Evolutionary conservation across 148 eudicot genomes (phyloP).

Genomic region (Spergularia bocconei): DNA sequence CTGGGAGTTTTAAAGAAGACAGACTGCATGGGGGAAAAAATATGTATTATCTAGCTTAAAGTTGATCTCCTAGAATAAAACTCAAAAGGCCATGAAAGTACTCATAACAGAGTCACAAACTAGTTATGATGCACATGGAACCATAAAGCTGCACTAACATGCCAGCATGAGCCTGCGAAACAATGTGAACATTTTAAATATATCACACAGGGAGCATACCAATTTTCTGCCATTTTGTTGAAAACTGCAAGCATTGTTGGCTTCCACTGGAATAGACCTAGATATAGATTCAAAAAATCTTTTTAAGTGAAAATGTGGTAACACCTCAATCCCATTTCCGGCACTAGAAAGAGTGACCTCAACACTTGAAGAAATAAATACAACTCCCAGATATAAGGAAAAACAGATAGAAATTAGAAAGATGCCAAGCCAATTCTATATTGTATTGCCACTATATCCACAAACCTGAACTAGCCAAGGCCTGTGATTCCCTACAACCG

Average conservation of each 20-base stretch:
- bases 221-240: conserved; percentile 63
- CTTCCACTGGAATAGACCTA: conserved; percentile 84
- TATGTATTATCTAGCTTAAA: neutral
- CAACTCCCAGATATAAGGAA: neutral
- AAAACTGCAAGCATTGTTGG: conserved; percentile 54
- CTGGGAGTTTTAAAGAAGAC: neutral
- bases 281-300: conserved; percentile 4
- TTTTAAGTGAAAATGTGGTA: conserved; percentile 5
- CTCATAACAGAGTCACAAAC: neutral
- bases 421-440: neutral
- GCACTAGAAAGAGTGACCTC: neutral
- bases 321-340: neutral
- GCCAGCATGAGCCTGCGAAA: neutral
- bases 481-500: conserved; percentile 41
- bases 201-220: conserved; percentile 39
- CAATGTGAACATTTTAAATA: neutral
- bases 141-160: neutral
- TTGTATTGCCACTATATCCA: conserved; percentile 4
- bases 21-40: neutral
- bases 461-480: conserved; percentile 63
- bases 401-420: conserved; percentile 7
- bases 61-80: neutral
- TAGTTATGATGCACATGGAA: neutral
- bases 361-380: neutral
- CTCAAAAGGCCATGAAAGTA: neutral